Base-by-base conservation (phyloP, 305 asterid species). In the Solanum hybrid region DNA sequence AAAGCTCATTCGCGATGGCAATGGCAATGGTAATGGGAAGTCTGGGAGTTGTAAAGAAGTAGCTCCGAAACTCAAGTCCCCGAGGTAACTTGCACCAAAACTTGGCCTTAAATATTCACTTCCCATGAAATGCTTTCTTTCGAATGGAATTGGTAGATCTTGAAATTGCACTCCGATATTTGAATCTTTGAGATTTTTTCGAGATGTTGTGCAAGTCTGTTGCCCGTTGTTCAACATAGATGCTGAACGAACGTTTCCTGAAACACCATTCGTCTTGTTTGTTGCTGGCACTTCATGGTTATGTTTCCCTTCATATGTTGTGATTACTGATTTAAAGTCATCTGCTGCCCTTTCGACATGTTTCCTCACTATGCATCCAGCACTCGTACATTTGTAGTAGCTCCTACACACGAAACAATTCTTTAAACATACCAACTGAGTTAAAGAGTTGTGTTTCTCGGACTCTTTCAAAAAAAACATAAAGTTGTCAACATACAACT, bases 231-330 rank as follows among this genome's bases (percentile, higher is more conserved):
- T 79, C 56, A 27, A 85, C 40, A 60, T 75, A 12, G 86, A 71
- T 7, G 91, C 71, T 4, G 92, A 89, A 22, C 92, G 89, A 11
- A 88, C 72, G 42, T 78, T 91, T 27, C 89, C 92, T n/a, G 66
- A n/a, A 35, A 85, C 90, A 0, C 91, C 36, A 10, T 82, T 87
- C 2, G 86, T 91, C 26, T 87, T 86, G 24, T 92, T 93, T 87
- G 92, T 22, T 9, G 94, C 73, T 1, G 98, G 98, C 26, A 94
- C 95, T 71, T 89, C 92, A 86, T 96, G 99, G 92, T 92, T 95
- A 51, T 96, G 99, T 75, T 95, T 96, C 26, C 98, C 99, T 78
- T 96, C 98, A 88, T 96, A 96, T 4, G 98, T 95, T 51, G 96
- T 95, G 35, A 96, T 89, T 45, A 96, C 99, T 6, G 93, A 94